A percentile compares a stretch with the other conserved stretches of the same genome.
Evolutionary conservation across 495 filamentous ascomycete species (phyloP).

Genomic region (Hypoxylon fuscum): DNA sequence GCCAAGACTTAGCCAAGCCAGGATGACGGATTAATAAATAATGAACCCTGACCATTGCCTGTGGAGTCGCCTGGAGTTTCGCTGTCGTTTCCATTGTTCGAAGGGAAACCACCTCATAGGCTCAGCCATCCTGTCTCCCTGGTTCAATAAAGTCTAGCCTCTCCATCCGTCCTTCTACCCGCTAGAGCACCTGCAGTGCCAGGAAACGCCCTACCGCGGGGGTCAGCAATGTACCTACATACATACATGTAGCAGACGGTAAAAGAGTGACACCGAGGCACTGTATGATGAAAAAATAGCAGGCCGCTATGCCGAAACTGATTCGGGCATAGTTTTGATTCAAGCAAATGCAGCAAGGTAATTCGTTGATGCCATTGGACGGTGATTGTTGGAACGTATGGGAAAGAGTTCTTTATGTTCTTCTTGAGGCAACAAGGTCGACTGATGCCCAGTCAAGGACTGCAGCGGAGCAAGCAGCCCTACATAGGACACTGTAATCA

Average conservation of each 20-base stretch:
- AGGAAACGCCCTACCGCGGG: conserved; percentile 43
- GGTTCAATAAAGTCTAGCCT: conserved; percentile 38
- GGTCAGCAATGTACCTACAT: conserved; percentile 33
- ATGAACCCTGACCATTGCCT: conserved; percentile 32
- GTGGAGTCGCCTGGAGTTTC: conserved; percentile 47
- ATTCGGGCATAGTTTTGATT: conserved; percentile 22
- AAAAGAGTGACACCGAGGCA: conserved; percentile 25
- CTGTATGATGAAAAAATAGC: conserved; percentile 22
- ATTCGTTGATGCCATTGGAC: conserved; percentile 31
- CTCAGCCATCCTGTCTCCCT: conserved; percentile 39
- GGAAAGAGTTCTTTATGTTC: background rate
- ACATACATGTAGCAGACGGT: too few species aligned
- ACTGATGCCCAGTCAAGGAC: conserved; percentile 33
- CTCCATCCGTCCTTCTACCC: conserved; percentile 38
- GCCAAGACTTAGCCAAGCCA: conserved; percentile 36
- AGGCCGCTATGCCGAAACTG: conserved; percentile 23
- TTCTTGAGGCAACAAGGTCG: conserved; percentile 7
- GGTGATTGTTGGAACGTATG: conserved; percentile 1
- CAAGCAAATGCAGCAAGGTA: conserved; percentile 8
- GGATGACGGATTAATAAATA: conserved; percentile 44
- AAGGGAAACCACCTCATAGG: conserved; percentile 42
- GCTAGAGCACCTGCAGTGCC: conserved; percentile 44
- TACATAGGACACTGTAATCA: conserved; percentile 29
- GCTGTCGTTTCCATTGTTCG: conserved; percentile 45
- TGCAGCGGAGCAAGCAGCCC: conserved; percentile 30